A percentile compares a stretch with the other conserved stretches of the same genome.
These are phyloP conservation scores for Meira nashicola DNA, from an alignment of 1,284 basidiomycete genomes.

Conservation along the genomic window DNA sequence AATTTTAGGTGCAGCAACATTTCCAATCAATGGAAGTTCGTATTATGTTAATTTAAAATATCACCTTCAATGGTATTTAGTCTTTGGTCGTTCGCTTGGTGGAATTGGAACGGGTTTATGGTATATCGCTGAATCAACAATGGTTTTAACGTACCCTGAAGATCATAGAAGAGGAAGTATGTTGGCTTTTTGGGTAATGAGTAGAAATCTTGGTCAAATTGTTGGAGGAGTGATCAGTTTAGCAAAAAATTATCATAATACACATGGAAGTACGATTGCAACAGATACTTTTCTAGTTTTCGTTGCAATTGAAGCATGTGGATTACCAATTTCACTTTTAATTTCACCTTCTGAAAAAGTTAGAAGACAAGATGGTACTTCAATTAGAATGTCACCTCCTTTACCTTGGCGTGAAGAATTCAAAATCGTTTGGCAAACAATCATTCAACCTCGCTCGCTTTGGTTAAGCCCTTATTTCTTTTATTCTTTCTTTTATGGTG, in stretches of 20 bases:
- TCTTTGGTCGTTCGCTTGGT: conserved; percentile 26
- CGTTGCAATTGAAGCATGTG: conserved; percentile 38
- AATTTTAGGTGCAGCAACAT: conserved; percentile 26
- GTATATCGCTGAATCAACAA: conserved; percentile 44
- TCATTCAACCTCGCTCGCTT: background rate
- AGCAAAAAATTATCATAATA: conserved; percentile 21
- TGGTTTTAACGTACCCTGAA: conserved; percentile 45
- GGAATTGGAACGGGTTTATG: conserved; percentile 33
- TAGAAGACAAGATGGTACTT: conserved; percentile 33
- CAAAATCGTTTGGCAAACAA: conserved; percentile 1
- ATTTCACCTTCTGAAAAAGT: conserved; percentile 40
- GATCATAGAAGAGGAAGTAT: conserved; percentile 25
- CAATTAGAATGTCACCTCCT: conserved; percentile 23
- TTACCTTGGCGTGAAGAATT: conserved; percentile 27
- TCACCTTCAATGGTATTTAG: conserved; percentile 21
- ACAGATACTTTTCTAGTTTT: conserved; percentile 43
- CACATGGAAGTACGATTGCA: conserved; percentile 26
- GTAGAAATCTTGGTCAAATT: conserved; percentile 38
- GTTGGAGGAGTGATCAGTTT: conserved; percentile 40
- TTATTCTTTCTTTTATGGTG: conserved; percentile 20
- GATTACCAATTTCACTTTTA: conserved; percentile 31
- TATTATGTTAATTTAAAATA: conserved; percentile 21
- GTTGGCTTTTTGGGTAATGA: conserved; percentile 43
- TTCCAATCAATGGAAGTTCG: conserved; percentile 24
- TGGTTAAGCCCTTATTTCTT: conserved; percentile 15